Percentiles rank a stretch among this genome's conserved stretches.
phyloP scores from a whole-genome alignment of 2,329 filamentous ascomycete species.

The Colletotrichum nymphaeae region DNA sequence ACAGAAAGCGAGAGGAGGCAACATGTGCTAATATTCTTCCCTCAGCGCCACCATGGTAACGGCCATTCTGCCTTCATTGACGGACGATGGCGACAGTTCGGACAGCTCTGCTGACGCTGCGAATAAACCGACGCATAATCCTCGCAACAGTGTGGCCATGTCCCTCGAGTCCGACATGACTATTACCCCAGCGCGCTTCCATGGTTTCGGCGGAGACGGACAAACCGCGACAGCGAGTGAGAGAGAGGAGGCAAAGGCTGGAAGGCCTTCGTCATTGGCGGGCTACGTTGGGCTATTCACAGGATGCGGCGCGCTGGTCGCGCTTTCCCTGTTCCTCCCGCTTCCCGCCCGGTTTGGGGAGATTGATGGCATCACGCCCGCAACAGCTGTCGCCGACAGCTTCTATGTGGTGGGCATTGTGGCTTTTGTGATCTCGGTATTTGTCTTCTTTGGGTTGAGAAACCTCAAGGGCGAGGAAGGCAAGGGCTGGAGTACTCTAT shows the following conservation, averaged over 20 bases:
- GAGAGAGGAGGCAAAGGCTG: slow-evolving; percentile 42
- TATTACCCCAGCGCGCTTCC: slow-evolving; percentile 75
- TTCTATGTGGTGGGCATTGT: slow-evolving; percentile 88
- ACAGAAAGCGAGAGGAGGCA: not conserved
- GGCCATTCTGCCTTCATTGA: slow-evolving; percentile 83
- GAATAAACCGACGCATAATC: slow-evolving; percentile 50
- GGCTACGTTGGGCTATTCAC: slow-evolving; percentile 94
- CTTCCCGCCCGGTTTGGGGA: slow-evolving; percentile 83
- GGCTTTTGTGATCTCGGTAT: slow-evolving; percentile 76
- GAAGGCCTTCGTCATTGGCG: slow-evolving; percentile 74
- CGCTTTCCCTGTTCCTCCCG: slow-evolving; percentile 84
- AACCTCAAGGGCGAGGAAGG: slow-evolving; percentile 77
- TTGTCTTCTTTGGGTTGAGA: slow-evolving; percentile 83
- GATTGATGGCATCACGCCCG: slow-evolving; percentile 76
- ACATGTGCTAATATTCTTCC: not conserved
- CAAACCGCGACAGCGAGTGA: not conserved
- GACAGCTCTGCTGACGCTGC: slow-evolving; percentile 40
- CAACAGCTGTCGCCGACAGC: slow-evolving; percentile 80
- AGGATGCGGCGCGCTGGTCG: slow-evolving; percentile 89
- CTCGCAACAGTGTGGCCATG: slow-evolving; percentile 69
- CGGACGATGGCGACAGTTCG: slow-evolving; percentile 57
- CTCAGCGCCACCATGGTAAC: slow-evolving; percentile 91
- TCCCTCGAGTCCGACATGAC: slow-evolving; percentile 81
- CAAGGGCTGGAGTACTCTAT: slow-evolving; percentile 75
- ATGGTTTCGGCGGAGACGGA: slow-evolving; percentile 48